Evolutionary conservation across 2,329 filamentous ascomycete species (phyloP), one percentile per base, ranked within the genome.

Genomic region (Beauveria rudraprayagi): DNA sequence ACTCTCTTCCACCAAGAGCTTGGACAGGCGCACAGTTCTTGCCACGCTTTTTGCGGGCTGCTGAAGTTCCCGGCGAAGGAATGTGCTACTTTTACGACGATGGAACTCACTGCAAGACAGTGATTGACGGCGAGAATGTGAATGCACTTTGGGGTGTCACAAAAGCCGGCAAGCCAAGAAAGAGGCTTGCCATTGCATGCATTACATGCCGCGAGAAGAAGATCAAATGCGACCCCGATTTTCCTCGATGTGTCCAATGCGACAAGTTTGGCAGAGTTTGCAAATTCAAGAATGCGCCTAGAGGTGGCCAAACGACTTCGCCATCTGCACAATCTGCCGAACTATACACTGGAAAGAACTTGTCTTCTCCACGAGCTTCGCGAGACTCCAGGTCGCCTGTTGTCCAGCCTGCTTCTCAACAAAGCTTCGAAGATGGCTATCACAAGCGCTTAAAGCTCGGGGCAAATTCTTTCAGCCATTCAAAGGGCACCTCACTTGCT

Each of bases 181-280:
- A 97, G 77, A 83, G 92, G 61, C 80, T 96, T 61, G 92, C 92
- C 26, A 92, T 96, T 71, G 91, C 91, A n/a, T 97, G 92, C 70
- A 82, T 96, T 62, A 94, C 91, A 14, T 97, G 92, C 72, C 85
- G 92, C 56, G 92, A 96, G 76, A 97, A 96, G 84, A 97, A 96
- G 80, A 96, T 97, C 77, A 96, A 96, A 74, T 97, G 92, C 70
- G 91, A 96, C 66, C 92, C 92, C 1, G 91, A 92, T 67, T 88
- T 85, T 65, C 90, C 90, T 44, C 91, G 91, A 67, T 97, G 92
- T 68, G 84, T 92, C 59, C 92, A 96, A 75, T 97, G 92, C 72
- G 89, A 94, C 71, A 96, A 96, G 76, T 93, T 93, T 70, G 91
- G 92, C 61, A 83, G 91, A 53, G 80, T 88, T 19, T 96, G 92